Base-by-base conservation (phyloP, 805 yeast species). In the Candida sanyiensis region DNA sequence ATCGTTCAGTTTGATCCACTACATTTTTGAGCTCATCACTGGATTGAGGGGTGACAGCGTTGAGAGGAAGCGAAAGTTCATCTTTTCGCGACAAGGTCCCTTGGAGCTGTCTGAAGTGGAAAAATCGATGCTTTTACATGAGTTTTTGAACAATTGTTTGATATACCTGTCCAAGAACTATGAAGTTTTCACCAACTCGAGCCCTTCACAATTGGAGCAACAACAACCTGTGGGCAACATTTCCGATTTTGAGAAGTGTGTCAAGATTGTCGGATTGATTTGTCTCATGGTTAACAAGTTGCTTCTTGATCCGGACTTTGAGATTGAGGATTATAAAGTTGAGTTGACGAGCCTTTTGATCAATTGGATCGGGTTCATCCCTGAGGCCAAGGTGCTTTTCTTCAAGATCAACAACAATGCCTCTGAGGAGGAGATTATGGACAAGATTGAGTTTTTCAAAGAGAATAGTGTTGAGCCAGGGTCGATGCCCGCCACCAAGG, bases 61-160 rank as follows among this genome's bases (percentile, higher is more conserved):
- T n/a, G 50, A 51, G 20, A 40, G 46, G 17, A 43, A 44, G 7
- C 33, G 33, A 31, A 42, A 33, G 8, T 48, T 64, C 42, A 50
- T 56, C 11, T 77, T 78, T 49, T 74, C 84, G 8, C 66, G 90
- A 51, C 63, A 65, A 46, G 89, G 88, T 0, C 39, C 61, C 0
- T 45, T 83, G 16, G 62, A 57, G 5, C 57, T 83, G 25, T 73
- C 83, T 12, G 75, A 70, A 9, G 66, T 79, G 35, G 90, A 83
- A 49, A 67, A 62, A 44, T 72, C 74, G 47, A 79, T 81, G 86
- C 52, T 83, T 11, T 56, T 83, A 26, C 88, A 81, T 58, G 87
- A 80, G 54, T 78, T 82, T 47, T 66, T 83, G 42, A 66, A 76
- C n/a, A 75, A 73, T 44, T 71, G 73, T 10, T 62, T 73, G 4